A percentile compares a stretch with the other conserved stretches of the same genome.
Evolutionary conservation across 805 yeast genomes (phyloP).

Genomic region (Lachancea nothofagi): DNA sequence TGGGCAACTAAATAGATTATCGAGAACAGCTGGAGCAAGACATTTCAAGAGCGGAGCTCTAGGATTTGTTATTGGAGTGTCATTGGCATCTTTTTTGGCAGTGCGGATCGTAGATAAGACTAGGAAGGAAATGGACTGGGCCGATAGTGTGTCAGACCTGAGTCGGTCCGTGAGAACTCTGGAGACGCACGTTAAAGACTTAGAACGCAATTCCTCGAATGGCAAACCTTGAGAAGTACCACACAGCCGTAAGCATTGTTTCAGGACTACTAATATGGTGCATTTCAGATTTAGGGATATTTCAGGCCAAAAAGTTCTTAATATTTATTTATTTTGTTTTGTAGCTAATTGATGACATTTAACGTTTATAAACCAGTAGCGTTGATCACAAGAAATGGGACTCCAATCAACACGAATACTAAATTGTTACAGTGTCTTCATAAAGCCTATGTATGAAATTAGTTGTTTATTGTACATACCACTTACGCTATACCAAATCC

Average conservation of each 20-base stretch:
- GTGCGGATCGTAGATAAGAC: slow-evolving; percentile 9
- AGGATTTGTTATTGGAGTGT: slow-evolving; percentile 10
- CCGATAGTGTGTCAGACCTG: slow-evolving; percentile 9
- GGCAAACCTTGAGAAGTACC: background rate
- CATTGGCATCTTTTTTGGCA: slow-evolving; percentile 9
- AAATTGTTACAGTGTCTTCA: too few species aligned
- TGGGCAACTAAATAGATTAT: background rate
- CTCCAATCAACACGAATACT: too few species aligned
- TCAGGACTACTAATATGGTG: too few species aligned
- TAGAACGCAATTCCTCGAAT: slow-evolving; percentile 4
- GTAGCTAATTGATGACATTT: background rate
- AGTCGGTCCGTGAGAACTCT: slow-evolving; percentile 10
- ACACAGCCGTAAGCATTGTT: background rate
- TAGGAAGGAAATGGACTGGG: slow-evolving; percentile 12
- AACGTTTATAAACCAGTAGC: background rate
- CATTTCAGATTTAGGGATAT: too few species aligned
- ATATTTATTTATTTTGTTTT: background rate
- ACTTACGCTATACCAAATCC: slow-evolving; percentile 67
- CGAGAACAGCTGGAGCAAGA: slow-evolving; percentile 3
- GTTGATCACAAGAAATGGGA: too few species aligned
- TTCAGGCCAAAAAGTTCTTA: too few species aligned
- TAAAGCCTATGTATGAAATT: background rate
- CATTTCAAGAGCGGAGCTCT: slow-evolving; percentile 7
- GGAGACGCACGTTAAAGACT: slow-evolving; percentile 11
- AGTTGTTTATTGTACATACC: background rate